These are phyloP conservation scores for Areca catechu DNA, from an alignment of 176 grass and related monocot genomes.

Conservation along the genomic window DNA sequence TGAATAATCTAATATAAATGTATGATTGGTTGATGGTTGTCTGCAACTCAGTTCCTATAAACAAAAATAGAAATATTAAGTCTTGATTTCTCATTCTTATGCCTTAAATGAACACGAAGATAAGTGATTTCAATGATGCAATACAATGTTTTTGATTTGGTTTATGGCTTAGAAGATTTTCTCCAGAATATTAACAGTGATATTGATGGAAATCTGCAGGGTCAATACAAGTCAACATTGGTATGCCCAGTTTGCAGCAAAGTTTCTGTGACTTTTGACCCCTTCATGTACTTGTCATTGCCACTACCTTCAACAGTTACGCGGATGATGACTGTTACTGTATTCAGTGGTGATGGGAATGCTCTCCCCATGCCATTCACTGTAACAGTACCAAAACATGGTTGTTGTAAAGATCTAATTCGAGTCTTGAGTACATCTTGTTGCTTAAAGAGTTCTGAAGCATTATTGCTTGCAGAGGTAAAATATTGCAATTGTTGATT, in stretches of 20 bases:
- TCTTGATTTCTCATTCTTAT: too few relatives aligned
- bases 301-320: conserved; percentile 77
- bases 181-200: too few relatives aligned
- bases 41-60: too few relatives aligned
- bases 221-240: conserved; percentile 96
- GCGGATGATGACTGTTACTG: conserved; percentile 71
- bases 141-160: too few relatives aligned
- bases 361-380: conserved; percentile 79
- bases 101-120: too few relatives aligned
- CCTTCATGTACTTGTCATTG: conserved; percentile 96
- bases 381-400: conserved; percentile 72
- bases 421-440: conserved; percentile 51
- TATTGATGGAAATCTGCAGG: conserved; percentile 37
- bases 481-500: neutral
- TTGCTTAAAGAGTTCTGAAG: conserved; percentile 58
- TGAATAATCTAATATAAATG: too few relatives aligned
- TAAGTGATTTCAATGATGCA: too few relatives aligned
- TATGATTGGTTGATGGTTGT: too few relatives aligned
- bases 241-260: conserved; percentile 86
- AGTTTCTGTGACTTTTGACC: conserved; percentile 94
- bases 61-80: too few relatives aligned
- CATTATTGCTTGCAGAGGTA: conserved; percentile 89
- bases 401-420: conserved; percentile 48
- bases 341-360: conserved; percentile 75
- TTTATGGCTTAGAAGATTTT: too few relatives aligned